Evolutionary conservation across 805 yeast genomes (phyloP).

Genomic region (Cyberlindnera xishuangbannaensis): DNA sequence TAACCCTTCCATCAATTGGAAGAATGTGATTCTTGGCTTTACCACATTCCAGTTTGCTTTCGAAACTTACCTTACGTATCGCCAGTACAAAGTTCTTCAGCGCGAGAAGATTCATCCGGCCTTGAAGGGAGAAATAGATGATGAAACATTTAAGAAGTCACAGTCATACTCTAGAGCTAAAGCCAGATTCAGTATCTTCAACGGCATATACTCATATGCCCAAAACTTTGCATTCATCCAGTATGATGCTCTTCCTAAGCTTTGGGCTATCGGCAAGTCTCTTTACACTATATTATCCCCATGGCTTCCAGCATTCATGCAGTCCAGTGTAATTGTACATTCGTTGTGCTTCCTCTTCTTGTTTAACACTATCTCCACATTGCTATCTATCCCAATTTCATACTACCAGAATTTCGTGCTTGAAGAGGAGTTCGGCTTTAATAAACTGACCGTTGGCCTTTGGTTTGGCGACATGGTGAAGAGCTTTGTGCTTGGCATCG

Average conservation of each 20-base stretch:
- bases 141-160: constrained; percentile 69
- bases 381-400: constrained; percentile 60
- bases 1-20: constrained; percentile 73
- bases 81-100: constrained; percentile 69
- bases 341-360: constrained; percentile 59
- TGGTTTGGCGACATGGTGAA: constrained; percentile 76
- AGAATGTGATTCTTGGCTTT: constrained; percentile 63
- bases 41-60: constrained; percentile 70
- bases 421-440: constrained; percentile 91
- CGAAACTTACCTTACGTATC: constrained; percentile 64
- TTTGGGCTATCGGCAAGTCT: constrained; percentile 49
- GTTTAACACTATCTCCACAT: constrained; percentile 42
- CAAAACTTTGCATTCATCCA: constrained; percentile 55
- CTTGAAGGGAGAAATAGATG: constrained; percentile 61
- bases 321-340: constrained; percentile 61
- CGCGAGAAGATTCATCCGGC: constrained; percentile 58
- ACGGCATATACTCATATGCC: constrained; percentile 43
- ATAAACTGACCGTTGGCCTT: constrained; percentile 67
- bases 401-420: constrained; percentile 80
- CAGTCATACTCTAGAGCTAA: constrained; percentile 78
- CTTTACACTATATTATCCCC: constrained; percentile 25
- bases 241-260: constrained; percentile 55
- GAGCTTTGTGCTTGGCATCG: constrained; percentile 43
- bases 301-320: constrained; percentile 27
- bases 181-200: constrained; percentile 57